phyloP scores from a whole-genome alignment of 768 basidiomycete species.

The Kwoniella sp. region DNA sequence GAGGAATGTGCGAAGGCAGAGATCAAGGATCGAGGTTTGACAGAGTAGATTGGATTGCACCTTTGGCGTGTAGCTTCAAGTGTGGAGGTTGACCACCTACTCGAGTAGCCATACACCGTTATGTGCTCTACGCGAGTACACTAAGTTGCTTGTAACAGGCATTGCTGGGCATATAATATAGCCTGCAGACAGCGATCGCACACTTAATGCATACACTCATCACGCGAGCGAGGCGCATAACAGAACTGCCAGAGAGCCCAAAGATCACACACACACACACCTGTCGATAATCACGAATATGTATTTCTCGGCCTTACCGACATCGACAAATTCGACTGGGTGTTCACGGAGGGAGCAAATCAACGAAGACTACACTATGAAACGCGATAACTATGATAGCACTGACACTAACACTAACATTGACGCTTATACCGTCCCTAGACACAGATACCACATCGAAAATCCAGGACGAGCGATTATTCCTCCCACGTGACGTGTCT shows the following conservation, averaged over 20 bases:
- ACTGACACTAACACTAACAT: not conserved
- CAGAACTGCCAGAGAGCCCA: not conserved
- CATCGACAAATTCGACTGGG: no score
- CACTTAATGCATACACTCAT: not conserved
- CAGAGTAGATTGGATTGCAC: slow-evolving; percentile 1
- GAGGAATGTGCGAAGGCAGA: not conserved
- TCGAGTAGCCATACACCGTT: not conserved
- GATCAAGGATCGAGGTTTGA: not conserved
- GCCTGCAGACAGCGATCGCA: not conserved
- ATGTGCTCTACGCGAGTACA: no score
- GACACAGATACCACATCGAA: not conserved
- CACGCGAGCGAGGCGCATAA: not conserved
- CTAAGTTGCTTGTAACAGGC: no score
- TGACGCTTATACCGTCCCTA: not conserved
- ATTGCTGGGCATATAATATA: not conserved
- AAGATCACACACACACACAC: not conserved
- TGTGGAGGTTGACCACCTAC: slow-evolving; percentile 18
- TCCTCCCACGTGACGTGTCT: slow-evolving; percentile 35
- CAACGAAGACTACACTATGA: slow-evolving; percentile 7
- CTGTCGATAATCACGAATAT: no score
- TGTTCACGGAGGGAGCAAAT: no score
- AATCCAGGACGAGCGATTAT: not conserved
- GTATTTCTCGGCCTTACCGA: no score
- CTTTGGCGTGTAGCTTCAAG: not conserved
- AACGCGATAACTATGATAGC: not conserved